Percentiles rank a stretch among this genome's conserved stretches.
Conservation (phyloP, 2,329 filamentous ascomycete species). For the Beauveria australis region DNA sequence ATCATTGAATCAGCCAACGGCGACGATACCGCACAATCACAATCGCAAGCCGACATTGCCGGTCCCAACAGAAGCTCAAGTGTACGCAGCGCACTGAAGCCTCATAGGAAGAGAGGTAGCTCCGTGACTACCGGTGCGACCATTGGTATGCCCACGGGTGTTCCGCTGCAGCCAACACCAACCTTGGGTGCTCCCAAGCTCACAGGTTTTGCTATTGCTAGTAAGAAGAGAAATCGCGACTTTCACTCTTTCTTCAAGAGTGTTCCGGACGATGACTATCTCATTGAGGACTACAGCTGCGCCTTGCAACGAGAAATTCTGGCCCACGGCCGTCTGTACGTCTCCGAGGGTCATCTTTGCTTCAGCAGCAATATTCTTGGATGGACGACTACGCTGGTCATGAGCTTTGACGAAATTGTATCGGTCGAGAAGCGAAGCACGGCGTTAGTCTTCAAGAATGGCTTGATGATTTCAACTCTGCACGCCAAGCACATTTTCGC, state of each 20-base stretch:
- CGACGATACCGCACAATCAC: conserved; percentile 50
- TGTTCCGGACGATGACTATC: conserved; percentile 93
- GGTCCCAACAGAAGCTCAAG: conserved; percentile 61
- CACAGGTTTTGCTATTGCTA: conserved; percentile 92
- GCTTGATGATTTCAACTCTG: conserved; percentile 90
- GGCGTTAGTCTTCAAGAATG: conserved; percentile 91
- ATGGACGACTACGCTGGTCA: conserved; percentile 95
- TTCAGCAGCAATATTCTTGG: conserved; percentile 99
- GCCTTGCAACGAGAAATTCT: conserved; percentile 93
- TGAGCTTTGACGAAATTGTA: conserved; percentile 96
- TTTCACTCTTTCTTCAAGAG: conserved; percentile 93
- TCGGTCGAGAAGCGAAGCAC: conserved; percentile 96
- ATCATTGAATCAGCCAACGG: conserved; percentile 40
- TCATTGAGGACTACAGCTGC: conserved; percentile 98
- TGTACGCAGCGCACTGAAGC: conserved; percentile 52
- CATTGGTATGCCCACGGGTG: conserved; percentile 59
- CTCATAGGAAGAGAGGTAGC: conserved; percentile 71
- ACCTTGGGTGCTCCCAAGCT: conserved; percentile 60
- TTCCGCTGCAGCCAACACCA: conserved; percentile 53
- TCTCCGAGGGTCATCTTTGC: conserved; percentile 94
- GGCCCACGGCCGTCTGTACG: conserved; percentile 85
- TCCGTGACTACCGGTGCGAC: conserved; percentile 60
- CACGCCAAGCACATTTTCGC: conserved; percentile 95
- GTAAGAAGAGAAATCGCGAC: conserved; percentile 90
- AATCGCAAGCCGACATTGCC: conserved; percentile 45